phyloP scores from a whole-genome alignment of 140 eudicot genomes.

The Senecio squalidus region DNA sequence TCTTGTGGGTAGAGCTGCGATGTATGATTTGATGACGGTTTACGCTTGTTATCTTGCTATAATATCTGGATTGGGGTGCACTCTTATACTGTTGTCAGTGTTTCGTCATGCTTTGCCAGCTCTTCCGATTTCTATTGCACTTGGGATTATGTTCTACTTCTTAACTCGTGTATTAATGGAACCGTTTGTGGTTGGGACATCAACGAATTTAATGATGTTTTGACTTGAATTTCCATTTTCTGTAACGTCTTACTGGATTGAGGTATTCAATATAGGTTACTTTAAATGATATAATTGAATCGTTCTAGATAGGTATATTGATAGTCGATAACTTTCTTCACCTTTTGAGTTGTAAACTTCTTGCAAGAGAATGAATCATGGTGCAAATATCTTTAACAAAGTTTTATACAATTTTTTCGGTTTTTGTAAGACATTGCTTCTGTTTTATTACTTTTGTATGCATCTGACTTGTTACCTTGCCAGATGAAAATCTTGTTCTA shows the following conservation, averaged over 20 bases:
- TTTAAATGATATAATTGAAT: conserved; percentile 10
- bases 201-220: conserved; percentile 87
- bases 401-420: conserved; percentile 4
- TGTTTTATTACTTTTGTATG: not conserved
- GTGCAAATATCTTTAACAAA: conserved; percentile 4
- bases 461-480: not conserved
- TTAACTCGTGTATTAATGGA: conserved; percentile 88
- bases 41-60: conserved; percentile 98
- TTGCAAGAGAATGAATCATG: conserved; percentile 15
- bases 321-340: conserved; percentile 7
- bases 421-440: conserved; percentile 15
- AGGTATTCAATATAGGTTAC: conserved; percentile 6
- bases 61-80: conserved; percentile 94
- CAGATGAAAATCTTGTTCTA: not conserved
- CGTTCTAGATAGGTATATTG: conserved; percentile 12
- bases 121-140: conserved; percentile 82
- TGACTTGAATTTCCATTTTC: conserved; percentile 25
- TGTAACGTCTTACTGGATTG: conserved; percentile 4
- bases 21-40: conserved; percentile 99
- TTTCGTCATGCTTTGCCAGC: conserved; percentile 98
- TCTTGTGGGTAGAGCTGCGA: conserved; percentile 98
- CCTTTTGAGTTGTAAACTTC: conserved; percentile 24
- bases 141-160: conserved; percentile 92
- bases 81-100: conserved; percentile 84
- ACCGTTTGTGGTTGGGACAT: conserved; percentile 86